These are phyloP conservation scores for Erythrophleum ivorense DNA, from an alignment of 331 rosid genomes.

Conservation along the genomic window DNA sequence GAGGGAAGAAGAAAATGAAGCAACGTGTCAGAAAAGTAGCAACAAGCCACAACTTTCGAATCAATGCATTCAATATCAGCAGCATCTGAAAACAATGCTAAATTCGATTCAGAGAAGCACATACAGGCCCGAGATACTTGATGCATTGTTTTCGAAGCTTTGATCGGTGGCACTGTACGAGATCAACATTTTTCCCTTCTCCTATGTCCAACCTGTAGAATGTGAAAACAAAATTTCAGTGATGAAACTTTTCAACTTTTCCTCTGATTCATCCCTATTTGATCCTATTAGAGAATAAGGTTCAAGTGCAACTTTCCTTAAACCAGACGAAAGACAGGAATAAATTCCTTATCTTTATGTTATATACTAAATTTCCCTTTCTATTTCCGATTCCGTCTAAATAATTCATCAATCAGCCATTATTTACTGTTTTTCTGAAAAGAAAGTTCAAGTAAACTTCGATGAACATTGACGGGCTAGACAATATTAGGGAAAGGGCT, in stretches of 20 bases:
- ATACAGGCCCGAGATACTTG: constrained; percentile 94
- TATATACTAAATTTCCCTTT: background rate
- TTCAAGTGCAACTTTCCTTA: background rate
- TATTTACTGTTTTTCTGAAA: background rate
- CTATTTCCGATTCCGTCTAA: background rate
- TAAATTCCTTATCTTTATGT: constrained; percentile 1
- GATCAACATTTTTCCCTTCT: constrained; percentile 77
- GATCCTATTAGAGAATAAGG: background rate
- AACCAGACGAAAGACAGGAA: constrained; percentile 26
- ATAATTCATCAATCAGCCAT: background rate
- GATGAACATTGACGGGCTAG: background rate
- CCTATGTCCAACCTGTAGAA: constrained; percentile 87
- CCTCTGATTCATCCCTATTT: background rate
- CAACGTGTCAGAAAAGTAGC: constrained; percentile 38
- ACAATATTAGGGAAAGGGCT: background rate
- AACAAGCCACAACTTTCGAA: background rate
- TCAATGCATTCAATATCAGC: background rate
- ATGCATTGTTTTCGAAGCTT: constrained; percentile 81
- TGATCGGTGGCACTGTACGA: constrained; percentile 63
- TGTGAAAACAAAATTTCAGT: constrained; percentile 21
- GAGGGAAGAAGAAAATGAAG: background rate
- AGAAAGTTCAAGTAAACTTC: constrained; percentile 1
- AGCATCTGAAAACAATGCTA: background rate
- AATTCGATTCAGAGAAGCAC: constrained; percentile 42
- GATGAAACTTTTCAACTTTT: background rate